phyloP scores from a whole-genome alignment of 768 basidiomycete species.

The Pleurotus giganteus region DNA sequence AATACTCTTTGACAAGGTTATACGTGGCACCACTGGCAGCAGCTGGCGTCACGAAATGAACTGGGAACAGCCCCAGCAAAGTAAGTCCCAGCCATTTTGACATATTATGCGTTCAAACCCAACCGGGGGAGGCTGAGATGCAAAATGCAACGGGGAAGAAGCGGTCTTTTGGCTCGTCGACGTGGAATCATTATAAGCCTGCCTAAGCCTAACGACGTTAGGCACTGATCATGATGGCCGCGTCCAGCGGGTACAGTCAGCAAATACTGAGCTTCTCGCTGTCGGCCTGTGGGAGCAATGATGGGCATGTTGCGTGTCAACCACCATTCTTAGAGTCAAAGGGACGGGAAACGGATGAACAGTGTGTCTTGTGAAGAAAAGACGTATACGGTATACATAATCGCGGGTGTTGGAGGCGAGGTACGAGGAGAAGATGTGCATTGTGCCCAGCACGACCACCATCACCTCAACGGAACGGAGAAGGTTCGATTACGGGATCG shows the following conservation, averaged over 20 bases:
- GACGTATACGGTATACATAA: too few species aligned
- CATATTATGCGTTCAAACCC: background rate
- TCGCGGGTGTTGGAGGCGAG: too few species aligned
- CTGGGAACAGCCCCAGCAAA: background rate
- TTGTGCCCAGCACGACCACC: too few species aligned
- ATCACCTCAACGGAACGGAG: too few species aligned
- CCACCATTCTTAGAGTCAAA: background rate
- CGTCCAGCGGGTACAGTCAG: background rate
- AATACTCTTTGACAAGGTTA: slow-evolving; percentile 52
- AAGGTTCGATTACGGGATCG: too few species aligned
- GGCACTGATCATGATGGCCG: background rate
- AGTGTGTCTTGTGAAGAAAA: too few species aligned
- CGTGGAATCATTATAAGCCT: background rate
- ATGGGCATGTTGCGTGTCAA: background rate
- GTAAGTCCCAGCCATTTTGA: background rate
- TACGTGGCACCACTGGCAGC: slow-evolving; percentile 43
- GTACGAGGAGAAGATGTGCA: too few species aligned
- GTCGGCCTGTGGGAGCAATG: background rate
- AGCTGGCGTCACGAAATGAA: slow-evolving; percentile 13
- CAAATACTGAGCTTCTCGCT: background rate
- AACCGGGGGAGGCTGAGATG: background rate
- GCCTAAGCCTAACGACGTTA: background rate
- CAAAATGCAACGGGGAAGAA: background rate
- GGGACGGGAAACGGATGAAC: background rate
- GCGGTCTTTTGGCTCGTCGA: background rate